Evolutionary conservation across 257 asterid species (phyloP).

Genomic region (Petunia axillaris): DNA sequence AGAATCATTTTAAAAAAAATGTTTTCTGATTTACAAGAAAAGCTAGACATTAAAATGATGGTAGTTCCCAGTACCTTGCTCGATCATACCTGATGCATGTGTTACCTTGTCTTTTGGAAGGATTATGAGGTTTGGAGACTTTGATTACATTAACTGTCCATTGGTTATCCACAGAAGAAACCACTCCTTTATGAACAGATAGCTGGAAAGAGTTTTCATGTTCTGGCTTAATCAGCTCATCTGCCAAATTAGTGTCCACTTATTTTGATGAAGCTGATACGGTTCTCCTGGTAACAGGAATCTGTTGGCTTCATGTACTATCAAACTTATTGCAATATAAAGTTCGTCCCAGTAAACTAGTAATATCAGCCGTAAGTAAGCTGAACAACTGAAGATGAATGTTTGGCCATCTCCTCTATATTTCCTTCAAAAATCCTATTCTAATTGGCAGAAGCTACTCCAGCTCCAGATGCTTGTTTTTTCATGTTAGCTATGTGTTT

Average conservation of each 20-base stretch:
- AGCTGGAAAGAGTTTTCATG: neutral
- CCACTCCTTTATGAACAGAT: neutral
- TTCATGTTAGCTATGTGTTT: slow-evolving; percentile 65
- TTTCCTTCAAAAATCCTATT: slow-evolving; percentile 15
- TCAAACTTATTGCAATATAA: neutral
- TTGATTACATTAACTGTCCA: neutral
- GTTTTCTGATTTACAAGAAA: neutral
- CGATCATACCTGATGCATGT: neutral
- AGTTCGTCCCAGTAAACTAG: neutral
- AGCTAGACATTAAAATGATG: neutral
- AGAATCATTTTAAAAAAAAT: neutral
- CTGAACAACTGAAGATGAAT: neutral
- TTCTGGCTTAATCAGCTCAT: slow-evolving; percentile 9
- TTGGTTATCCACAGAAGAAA: neutral
- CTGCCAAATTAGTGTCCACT: neutral
- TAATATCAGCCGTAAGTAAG: neutral
- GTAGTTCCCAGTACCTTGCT: neutral
- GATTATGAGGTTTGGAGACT: neutral
- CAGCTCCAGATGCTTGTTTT: slow-evolving; percentile 38
- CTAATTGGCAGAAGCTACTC: slow-evolving; percentile 40
- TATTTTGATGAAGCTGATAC: neutral
- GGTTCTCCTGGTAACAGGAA: neutral
- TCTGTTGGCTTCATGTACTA: neutral
- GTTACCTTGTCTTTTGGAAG: neutral
- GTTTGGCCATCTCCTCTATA: neutral